Base-by-base conservation (phyloP, 2,329 filamentous ascomycete species). In the Sodiomyces alkalinus region DNA sequence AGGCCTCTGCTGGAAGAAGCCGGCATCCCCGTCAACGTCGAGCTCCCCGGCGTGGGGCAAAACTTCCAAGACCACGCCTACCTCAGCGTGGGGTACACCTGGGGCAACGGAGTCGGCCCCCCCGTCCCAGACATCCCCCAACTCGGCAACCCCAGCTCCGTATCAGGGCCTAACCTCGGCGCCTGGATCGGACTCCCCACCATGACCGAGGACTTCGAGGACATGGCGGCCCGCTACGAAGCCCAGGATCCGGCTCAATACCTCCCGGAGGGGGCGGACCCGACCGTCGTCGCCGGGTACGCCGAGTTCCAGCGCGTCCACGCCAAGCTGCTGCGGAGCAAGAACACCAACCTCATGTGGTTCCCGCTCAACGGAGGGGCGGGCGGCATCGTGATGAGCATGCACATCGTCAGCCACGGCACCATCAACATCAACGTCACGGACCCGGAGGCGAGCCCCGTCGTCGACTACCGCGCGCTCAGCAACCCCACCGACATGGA, bases 31-130 rank as follows among this genome's bases (percentile, higher is more conserved):
- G 39, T 56, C 0, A 34, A 57, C 2, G 44, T 55, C 17, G 49
- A 63, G 31, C 41, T 58, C 2, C 55, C 60, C 1, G 53, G 49
- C 3, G 64, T 65, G 4, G 62, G 60, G 5, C 44, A 51, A 15
- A 56, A 56, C 35, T 45, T 55, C 19, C 52, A 55, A 34, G 54
- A 58, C 30, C 53, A 56, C 34, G 36, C 38, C 18, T 43, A 46
- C 41, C 33, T 42, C 24, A 33, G 31, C 24, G 36, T 41, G 22
- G 35, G 32, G 1, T 43, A 39, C 24, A 33, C 32, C 13, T 40
- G 36, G 30, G 33, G 30, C 11, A 30, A 27, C 12, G 35, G 33
- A 18, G 19, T 23, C 10, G 34, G 32, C 3, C 26, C 27, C 2
- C 31, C 31, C 12, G 30, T 29, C 9, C 25, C 30, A 26, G 30